phyloP scores from a whole-genome alignment of 1,139 yeast genomes.

The Pichia sp. region DNA sequence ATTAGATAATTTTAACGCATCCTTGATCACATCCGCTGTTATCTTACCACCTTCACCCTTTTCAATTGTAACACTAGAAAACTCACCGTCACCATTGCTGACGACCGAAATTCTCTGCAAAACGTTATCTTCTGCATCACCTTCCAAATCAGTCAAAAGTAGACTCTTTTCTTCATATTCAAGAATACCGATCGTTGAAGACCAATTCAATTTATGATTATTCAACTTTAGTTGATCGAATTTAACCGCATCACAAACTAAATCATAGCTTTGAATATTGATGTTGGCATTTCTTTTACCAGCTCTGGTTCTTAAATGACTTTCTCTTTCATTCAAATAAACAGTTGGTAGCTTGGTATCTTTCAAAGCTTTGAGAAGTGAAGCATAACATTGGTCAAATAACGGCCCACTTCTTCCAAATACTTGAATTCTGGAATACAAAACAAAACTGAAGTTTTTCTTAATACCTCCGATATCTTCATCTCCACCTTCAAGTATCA shows the following conservation, averaged over 20 bases:
- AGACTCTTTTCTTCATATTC: conserved; percentile 24
- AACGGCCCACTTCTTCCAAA: conserved; percentile 78
- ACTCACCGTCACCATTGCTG: conserved; percentile 21
- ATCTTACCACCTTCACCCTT: conserved; percentile 29
- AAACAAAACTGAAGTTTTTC: conserved; percentile 49
- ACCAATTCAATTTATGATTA: conserved; percentile 32
- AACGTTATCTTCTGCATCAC: conserved; percentile 66
- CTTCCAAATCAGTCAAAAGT: conserved; percentile 63
- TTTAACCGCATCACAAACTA: conserved; percentile 35
- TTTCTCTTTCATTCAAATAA: conserved; percentile 49
- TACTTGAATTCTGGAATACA: conserved; percentile 70
- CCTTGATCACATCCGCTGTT: conserved; percentile 36
- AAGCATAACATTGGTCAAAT: conserved; percentile 68
- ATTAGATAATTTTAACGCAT: conserved; percentile 39
- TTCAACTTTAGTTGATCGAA: conserved; percentile 31
- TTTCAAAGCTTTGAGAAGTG: conserved; percentile 56
- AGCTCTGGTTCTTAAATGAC: conserved; percentile 34
- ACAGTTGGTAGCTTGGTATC: conserved; percentile 59
- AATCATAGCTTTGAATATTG: conserved; percentile 20
- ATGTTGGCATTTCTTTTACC: conserved; percentile 15
- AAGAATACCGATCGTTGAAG: conserved; percentile 54
- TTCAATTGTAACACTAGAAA: conserved; percentile 32
- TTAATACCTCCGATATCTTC: conserved; percentile 31
- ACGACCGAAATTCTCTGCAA: conserved; percentile 36
- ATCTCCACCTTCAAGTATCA: conserved; percentile 35